phyloP scores from a whole-genome alignment of 2,329 filamentous ascomycete genomes.

The Colletotrichum sp. region DNA sequence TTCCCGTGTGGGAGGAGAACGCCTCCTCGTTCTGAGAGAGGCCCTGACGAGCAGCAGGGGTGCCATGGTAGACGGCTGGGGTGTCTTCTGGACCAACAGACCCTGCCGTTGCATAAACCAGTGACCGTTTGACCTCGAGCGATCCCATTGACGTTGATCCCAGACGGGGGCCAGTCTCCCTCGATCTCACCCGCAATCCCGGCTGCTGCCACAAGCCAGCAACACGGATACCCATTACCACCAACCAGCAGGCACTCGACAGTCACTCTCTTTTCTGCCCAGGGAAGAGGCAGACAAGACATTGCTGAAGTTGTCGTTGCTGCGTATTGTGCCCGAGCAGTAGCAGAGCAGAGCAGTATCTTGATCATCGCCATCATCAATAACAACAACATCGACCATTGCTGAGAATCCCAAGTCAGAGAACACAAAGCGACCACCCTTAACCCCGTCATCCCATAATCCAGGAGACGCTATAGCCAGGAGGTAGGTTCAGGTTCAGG shows the following conservation, averaged over 20 bases:
- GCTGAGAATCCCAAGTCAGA: slow-evolving; percentile 40
- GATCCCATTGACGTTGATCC: slow-evolving; percentile 39
- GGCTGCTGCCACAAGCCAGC: slow-evolving; percentile 16
- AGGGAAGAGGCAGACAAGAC: slow-evolving; percentile 17
- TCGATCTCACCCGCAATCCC: slow-evolving; percentile 36
- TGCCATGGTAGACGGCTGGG: slow-evolving; percentile 20
- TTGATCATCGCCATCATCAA: not conserved
- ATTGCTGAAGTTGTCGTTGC: slow-evolving; percentile 5
- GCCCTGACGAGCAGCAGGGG: slow-evolving; percentile 5
- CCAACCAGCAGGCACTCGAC: not conserved
- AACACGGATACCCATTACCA: slow-evolving; percentile 19
- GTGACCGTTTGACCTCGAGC: slow-evolving; percentile 42
- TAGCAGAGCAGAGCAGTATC: not conserved
- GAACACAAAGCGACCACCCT: slow-evolving; percentile 13
- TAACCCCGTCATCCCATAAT: slow-evolving; percentile 35
- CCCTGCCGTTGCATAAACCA: slow-evolving; percentile 30
- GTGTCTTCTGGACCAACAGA: slow-evolving; percentile 18
- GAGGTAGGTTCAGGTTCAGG: not conserved
- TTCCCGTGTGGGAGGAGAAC: slow-evolving; percentile 9
- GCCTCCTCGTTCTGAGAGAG: not conserved
- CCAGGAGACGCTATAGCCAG: slow-evolving; percentile 42
- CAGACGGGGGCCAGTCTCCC: slow-evolving; percentile 29
- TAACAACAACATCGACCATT: slow-evolving; percentile 24
- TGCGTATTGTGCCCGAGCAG: not conserved
- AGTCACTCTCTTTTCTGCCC: slow-evolving; percentile 8